Evolutionary conservation across 768 basidiomycete genomes (phyloP).

Genomic region (Suillus subalutaceus): DNA sequence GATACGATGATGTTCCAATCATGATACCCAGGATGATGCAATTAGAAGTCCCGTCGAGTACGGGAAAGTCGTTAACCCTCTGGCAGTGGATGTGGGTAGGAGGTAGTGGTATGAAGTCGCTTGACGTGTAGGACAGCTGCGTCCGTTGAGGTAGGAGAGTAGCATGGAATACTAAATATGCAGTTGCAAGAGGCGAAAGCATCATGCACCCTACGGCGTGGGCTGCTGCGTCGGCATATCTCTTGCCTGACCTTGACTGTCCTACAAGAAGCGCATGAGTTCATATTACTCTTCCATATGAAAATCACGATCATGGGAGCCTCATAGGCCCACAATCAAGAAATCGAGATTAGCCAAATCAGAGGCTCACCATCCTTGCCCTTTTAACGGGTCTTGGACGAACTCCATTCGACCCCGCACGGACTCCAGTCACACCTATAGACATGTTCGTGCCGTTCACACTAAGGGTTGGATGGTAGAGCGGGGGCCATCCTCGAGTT

Average conservation of each 20-base stretch:
- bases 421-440: conserved; percentile 47
- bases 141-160: conserved; percentile 1
- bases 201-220: conserved; percentile 69
- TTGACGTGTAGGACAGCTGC: neutral
- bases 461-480: conserved; percentile 26
- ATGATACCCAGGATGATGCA: conserved; percentile 6
- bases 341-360: neutral
- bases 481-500: conserved; percentile 28
- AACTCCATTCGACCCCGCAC: conserved; percentile 58
- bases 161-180: neutral
- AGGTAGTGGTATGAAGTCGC: neutral
- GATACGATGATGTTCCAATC: neutral
- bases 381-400: conserved; percentile 77
- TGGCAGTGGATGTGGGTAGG: neutral
- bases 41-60: neutral
- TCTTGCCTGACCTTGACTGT: conserved; percentile 64
- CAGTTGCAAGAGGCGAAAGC: neutral
- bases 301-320: neutral
- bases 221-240: conserved; percentile 70
- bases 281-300: conserved; percentile 2
- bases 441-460: conserved; percentile 29
- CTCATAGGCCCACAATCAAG: conserved; percentile 1
- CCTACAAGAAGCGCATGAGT: conserved; percentile 40
- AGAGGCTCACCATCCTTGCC: conserved; percentile 64
- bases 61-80: neutral